Base-by-base conservation (phyloP, 768 basidiomycete species). In the Lanmaoa rubissima region DNA sequence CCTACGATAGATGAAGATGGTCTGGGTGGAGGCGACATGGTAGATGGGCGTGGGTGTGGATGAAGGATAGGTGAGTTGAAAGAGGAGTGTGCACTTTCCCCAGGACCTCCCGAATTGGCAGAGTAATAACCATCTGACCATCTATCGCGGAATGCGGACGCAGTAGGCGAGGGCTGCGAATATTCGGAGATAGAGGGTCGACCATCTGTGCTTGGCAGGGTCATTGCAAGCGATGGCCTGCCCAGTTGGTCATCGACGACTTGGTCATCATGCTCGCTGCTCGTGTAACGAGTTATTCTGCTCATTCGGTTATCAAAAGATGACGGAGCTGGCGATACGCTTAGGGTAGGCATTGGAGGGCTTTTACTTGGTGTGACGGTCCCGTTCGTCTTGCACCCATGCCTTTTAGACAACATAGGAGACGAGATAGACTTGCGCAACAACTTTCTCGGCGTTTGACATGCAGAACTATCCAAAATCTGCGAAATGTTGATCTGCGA, bases 121-220 rank as follows among this genome's bases (percentile, higher is more conserved):
- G 70, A 73, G 48, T 73, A 72, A 53, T 73, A 72, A 38, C 70
- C 65, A 8, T 72, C 67, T 1, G 72, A 74, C 63, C 61, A 69
- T 51, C 71, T 82, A 61, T 89, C 87, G 28, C 83, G 82, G 73
- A 92, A 92, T n/a, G 86, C 87, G n/a, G 89, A 90, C 7, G 79
- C 84, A 4, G 88, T 88, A 2, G 89, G 90, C 11, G 89, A 91
- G 5, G 81, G 78, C 60, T 84, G 83, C 11, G 87, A 85, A 67
- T 87, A 86, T 52, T 84, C 82, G 13, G 87, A 88, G 31, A 85
- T 60, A 19, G 88, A 87, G 4, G 75, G 81, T 40, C 85, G 78
- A 17, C 65, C 63, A 13, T 69, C 67, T 17, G 62, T 59, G 70
- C 78, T 61, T 67, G 69, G 65, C 4, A 80, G 69, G 24, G 85